A percentile compares a stretch with the other conserved stretches of the same genome.
phyloP scores from a whole-genome alignment of 2,329 filamentous ascomycete genomes.

The Neospermospora avenae region DNA sequence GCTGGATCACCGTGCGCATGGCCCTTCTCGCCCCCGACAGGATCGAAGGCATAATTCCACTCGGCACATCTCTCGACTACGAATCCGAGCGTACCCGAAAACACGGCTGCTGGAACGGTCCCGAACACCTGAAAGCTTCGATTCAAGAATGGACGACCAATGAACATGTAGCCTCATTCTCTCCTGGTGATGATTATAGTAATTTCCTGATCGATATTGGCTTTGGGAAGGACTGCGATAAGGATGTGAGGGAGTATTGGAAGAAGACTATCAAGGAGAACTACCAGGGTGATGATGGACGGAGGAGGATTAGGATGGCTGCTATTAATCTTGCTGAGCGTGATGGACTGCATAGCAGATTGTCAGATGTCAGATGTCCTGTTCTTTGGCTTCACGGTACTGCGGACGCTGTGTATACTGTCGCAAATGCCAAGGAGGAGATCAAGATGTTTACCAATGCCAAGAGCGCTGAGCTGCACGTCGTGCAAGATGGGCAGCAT shows the following conservation, averaged over 20 bases:
- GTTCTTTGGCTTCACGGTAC: constrained; percentile 46
- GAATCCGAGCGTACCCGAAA: constrained; percentile 45
- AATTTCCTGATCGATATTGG: constrained; percentile 44
- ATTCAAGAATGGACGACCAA: constrained; percentile 39
- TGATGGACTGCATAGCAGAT: constrained; percentile 45
- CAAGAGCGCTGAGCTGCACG: constrained; percentile 41
- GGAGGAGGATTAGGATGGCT: constrained; percentile 47
- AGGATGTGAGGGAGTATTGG: constrained; percentile 45
- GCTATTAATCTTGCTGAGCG: constrained; percentile 44
- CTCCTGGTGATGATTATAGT: constrained; percentile 45
- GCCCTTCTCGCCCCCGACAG: constrained; percentile 48
- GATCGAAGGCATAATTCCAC: constrained; percentile 46
- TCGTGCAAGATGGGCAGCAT: constrained; percentile 46
- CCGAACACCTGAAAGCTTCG: constrained; percentile 40
- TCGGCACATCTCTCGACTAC: constrained; percentile 52
- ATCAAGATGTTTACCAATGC: constrained; percentile 49
- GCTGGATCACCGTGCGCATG: constrained; percentile 49
- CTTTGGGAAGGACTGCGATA: constrained; percentile 41
- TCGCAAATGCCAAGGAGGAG: constrained; percentile 42
- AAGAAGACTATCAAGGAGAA: constrained; percentile 43
- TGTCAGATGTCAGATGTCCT: constrained; percentile 47
- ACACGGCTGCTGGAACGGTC: constrained; percentile 49
- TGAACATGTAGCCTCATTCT: constrained; percentile 44
- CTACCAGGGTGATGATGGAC: constrained; percentile 48
- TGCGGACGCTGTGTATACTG: constrained; percentile 43